A percentile compares a stretch with the other conserved stretches of the same genome.
Evolutionary conservation across 371 early-diverging fungal species (phyloP).

Genomic region (Mortierella sp.): DNA sequence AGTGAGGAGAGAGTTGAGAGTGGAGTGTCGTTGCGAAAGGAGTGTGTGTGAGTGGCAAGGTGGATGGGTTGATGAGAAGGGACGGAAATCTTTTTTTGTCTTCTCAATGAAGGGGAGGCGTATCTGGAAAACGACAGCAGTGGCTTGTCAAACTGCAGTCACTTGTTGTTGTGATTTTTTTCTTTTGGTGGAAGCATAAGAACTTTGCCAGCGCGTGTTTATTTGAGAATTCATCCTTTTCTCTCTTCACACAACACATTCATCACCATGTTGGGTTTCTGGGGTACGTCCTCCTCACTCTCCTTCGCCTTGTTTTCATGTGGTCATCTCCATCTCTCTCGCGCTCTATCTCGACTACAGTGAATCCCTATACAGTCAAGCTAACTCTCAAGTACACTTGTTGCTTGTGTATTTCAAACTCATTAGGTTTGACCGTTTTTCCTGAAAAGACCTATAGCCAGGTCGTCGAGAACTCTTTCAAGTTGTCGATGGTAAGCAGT

Average conservation of each 20-base stretch:
- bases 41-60: too few relatives aligned
- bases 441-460: conserved; percentile 82
- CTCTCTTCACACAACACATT: conserved; percentile 2
- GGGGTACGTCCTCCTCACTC: conserved; percentile 31
- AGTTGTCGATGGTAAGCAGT: conserved; percentile 73
- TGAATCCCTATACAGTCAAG: background rate
- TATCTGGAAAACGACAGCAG: too few relatives aligned
- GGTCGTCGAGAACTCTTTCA: conserved; percentile 81
- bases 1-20: too few relatives aligned
- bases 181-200: background rate
- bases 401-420: background rate
- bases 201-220: background rate
- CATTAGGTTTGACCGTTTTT: conserved; percentile 65
- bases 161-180: conserved; percentile 8
- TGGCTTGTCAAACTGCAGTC: too few relatives aligned
- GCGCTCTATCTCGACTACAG: background rate
- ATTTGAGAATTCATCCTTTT: conserved; percentile 1
- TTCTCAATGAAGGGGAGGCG: too few relatives aligned
- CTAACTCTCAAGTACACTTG: background rate
- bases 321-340: background rate
- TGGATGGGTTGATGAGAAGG: too few relatives aligned
- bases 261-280: conserved; percentile 54
- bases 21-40: too few relatives aligned
- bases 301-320: background rate
- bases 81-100: too few relatives aligned